A percentile compares a stretch with the other conserved stretches of the same genome.
Evolutionary conservation across 129 eudicot species (phyloP).

Genomic region (Lactuca sativa): DNA sequence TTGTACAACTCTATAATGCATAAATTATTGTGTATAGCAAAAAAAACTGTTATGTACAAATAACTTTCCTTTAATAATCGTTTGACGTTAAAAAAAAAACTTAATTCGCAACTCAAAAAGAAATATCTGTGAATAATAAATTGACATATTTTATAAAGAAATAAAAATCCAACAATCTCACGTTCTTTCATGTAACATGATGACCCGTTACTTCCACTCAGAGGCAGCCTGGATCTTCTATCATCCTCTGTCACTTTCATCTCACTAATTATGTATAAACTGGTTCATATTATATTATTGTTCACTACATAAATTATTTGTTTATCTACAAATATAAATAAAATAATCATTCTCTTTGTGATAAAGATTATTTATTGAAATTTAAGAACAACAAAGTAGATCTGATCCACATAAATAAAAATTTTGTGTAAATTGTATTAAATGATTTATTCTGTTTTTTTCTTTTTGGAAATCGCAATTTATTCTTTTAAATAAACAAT

Average conservation of each 20-base stretch:
- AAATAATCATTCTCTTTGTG: no score
- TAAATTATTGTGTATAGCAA: no score
- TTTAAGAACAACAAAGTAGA: background rate
- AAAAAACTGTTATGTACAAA: no score
- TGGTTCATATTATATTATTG: background rate
- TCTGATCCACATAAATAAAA: background rate
- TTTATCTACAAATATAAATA: no score
- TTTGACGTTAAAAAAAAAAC: no score
- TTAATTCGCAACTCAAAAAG: background rate
- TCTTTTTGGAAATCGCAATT: no score
- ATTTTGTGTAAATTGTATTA: background rate
- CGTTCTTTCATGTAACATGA: constrained; percentile 34
- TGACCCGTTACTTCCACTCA: constrained; percentile 10
- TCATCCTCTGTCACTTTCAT: constrained; percentile 8
- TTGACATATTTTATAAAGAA: background rate
- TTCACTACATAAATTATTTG: no score
- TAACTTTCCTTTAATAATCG: no score
- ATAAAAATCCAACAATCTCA: constrained; percentile 22
- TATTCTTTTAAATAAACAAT: no score
- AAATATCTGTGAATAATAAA: background rate
- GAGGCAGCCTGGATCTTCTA: constrained; percentile 35
- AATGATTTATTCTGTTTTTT: no score
- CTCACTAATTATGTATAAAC: background rate
- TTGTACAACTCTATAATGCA: no score
- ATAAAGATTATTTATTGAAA: no score